Evolutionary conservation across 805 yeast genomes (phyloP).

Genomic region (Ogataea zsoltii): DNA sequence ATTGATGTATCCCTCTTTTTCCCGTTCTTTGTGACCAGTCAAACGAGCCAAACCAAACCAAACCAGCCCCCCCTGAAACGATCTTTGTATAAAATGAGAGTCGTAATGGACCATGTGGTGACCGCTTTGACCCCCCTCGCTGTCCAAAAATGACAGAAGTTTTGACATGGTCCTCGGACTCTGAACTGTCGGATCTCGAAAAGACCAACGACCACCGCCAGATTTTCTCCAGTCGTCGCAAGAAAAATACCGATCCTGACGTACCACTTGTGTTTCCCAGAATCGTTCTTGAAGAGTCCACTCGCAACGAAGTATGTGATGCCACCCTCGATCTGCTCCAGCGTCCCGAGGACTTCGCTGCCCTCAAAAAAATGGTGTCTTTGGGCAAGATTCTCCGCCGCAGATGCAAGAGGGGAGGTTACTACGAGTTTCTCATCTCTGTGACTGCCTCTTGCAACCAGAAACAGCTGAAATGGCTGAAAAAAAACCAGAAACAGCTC

Average conservation of each 20-base stretch:
- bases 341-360: slow-evolving; percentile 10
- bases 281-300: neutral
- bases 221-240: slow-evolving; percentile 1
- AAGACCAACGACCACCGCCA: neutral
- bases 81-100: neutral
- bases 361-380: slow-evolving; percentile 8
- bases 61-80: neutral
- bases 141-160: neutral
- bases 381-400: slow-evolving; percentile 8
- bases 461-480: slow-evolving; percentile 21
- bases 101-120: too few species aligned
- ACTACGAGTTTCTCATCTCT: slow-evolving; percentile 12
- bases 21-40: neutral
- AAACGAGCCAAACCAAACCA: neutral
- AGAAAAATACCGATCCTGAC: neutral
- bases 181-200: slow-evolving; percentile 12
- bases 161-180: slow-evolving; percentile 5
- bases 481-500: slow-evolving; percentile 8
- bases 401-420: slow-evolving; percentile 8
- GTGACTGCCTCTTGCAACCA: slow-evolving; percentile 15
- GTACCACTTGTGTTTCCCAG: slow-evolving; percentile 11
- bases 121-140: too few species aligned
- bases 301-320: neutral
- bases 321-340: slow-evolving; percentile 7
- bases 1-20: neutral